Conservation (phyloP, 2,329 filamentous ascomycete species). For the Monosporascus cannonballus region DNA sequence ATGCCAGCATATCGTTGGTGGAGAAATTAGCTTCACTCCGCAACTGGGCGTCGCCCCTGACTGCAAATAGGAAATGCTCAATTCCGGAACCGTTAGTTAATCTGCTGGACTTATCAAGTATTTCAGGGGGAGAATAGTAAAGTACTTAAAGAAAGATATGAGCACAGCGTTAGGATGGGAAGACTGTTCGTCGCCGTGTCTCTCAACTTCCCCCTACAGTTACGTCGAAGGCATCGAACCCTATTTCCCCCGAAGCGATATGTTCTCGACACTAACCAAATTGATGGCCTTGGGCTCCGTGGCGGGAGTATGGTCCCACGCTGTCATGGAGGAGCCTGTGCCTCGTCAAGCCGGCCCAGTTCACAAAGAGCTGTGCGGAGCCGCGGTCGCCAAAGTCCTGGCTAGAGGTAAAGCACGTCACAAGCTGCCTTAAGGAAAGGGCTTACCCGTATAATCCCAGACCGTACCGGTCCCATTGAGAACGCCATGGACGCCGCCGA, state of each 20-base stretch:
- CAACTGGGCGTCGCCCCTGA: not conserved
- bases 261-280: not conserved
- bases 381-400: constrained; percentile 11
- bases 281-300: not conserved
- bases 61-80: not conserved
- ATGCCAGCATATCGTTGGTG: not conserved
- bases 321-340: not conserved
- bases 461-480: constrained; percentile 21
- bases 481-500: constrained; percentile 18
- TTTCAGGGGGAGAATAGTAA: too few species aligned
- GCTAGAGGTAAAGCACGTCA: constrained; percentile 9
- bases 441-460: constrained; percentile 3
- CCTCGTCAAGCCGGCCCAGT: constrained; percentile 10
- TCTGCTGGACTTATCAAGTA: too few species aligned
- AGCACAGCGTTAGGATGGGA: too few species aligned
- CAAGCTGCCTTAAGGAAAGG: not conserved
- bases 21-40: not conserved
- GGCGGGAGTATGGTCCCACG: not conserved
- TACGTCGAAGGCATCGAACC: too few species aligned
- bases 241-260: not conserved
- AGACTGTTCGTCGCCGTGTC: too few species aligned
- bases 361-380: constrained; percentile 17
- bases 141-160: too few species aligned
- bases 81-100: not conserved
- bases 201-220: too few species aligned